These are phyloP conservation scores for Nannizziopsis arthrosporioides DNA, from an alignment of 2,329 filamentous ascomycete genomes.

Conservation along the genomic window DNA sequence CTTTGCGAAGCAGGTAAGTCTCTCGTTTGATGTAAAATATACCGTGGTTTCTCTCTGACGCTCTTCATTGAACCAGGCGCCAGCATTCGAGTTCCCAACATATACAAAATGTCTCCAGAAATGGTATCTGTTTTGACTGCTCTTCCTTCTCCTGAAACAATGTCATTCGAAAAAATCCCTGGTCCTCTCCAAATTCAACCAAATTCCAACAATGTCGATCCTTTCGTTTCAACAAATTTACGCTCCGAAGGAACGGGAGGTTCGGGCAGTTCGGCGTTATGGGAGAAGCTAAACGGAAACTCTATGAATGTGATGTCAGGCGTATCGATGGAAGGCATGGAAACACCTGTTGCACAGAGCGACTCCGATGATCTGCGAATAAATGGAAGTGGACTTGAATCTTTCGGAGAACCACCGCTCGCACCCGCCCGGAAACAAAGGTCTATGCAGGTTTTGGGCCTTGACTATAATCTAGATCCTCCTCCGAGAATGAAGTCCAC, in stretches of 20 bases:
- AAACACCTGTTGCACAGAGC: conserved; percentile 49
- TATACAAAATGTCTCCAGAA: conserved; percentile 66
- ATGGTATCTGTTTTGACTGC: conserved; percentile 42
- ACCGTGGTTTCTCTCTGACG: conserved; percentile 1
- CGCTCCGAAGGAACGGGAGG: conserved; percentile 26
- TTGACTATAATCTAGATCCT: conserved; percentile 42
- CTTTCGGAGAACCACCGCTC: conserved; percentile 33
- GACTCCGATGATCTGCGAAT: conserved; percentile 32
- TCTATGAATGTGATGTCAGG: conserved; percentile 32
- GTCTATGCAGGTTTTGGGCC: conserved; percentile 43
- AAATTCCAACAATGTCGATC: conserved; percentile 32
- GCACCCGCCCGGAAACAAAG: conserved; percentile 41
- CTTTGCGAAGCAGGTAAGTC: conserved; percentile 61
- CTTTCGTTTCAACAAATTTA: conserved; percentile 29
- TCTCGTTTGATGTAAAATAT: background rate
- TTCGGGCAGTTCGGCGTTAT: conserved; percentile 36
- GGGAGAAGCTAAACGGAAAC: conserved; percentile 40
- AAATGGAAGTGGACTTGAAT: conserved; percentile 23
- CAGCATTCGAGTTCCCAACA: conserved; percentile 67
- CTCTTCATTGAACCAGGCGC: conserved; percentile 45
- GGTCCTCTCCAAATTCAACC: conserved; percentile 28
- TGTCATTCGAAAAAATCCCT: conserved; percentile 27
- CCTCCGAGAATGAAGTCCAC: conserved; percentile 54
- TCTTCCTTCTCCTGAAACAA: conserved; percentile 23
- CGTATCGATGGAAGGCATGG: conserved; percentile 42